A percentile compares a stretch with the other conserved stretches of the same genome.
Conservation (phyloP, 768 basidiomycete species). For the Candolleomyces eurysporus region DNA sequence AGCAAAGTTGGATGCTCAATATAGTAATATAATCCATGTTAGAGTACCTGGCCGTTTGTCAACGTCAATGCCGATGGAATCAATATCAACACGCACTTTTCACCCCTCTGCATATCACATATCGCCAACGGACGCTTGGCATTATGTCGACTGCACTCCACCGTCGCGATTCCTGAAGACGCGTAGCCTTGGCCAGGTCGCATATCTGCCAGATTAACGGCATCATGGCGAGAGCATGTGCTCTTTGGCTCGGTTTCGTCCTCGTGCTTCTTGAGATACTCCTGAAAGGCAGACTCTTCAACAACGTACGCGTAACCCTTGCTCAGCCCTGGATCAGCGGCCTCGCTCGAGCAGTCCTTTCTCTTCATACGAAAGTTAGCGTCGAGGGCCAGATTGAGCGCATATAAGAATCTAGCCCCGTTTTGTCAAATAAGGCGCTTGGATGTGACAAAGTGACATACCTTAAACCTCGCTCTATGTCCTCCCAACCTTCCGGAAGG, state of each 20-base stretch:
- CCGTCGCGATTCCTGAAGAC: no score
- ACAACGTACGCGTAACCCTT: background rate
- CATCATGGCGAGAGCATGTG: no score
- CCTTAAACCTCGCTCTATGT: no score
- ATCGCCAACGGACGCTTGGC: no score
- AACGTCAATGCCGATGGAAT: background rate
- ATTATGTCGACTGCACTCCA: no score
- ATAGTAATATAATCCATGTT: background rate
- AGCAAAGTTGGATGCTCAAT: background rate
- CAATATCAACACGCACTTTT: background rate
- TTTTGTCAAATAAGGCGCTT: background rate
- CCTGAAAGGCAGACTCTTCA: background rate
- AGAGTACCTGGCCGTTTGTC: background rate
- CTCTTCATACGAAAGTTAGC: no score
- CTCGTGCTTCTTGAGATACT: background rate
- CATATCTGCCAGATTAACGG: no score
- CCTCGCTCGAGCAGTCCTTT: background rate
- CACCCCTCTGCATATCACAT: no score
- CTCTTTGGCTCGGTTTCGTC: background rate
- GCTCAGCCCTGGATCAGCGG: background rate
- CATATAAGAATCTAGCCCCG: background rate
- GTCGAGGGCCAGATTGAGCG: background rate
- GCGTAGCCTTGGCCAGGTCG: no score
- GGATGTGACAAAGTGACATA: background rate
- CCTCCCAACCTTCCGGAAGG: background rate